Conservation (phyloP, 1,139 yeast genomes). For the Geotrichum cucujoidarum region DNA sequence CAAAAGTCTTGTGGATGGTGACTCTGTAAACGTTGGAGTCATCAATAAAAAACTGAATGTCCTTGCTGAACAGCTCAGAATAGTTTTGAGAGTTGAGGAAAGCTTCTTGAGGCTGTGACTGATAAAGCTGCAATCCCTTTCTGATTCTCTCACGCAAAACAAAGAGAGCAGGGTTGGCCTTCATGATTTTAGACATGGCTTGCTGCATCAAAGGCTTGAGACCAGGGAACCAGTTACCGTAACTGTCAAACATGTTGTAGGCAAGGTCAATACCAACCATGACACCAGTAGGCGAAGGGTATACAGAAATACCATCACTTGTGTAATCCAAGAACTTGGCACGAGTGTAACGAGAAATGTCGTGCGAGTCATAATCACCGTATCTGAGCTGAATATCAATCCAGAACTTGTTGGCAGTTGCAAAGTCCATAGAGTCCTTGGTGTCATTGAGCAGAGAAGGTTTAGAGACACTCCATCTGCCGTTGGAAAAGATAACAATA, state of each 20-base stretch:
- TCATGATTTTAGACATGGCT: constrained; percentile 92
- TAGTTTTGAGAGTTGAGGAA: constrained; percentile 84
- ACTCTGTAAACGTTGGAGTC: constrained; percentile 93
- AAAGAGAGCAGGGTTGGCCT: constrained; percentile 87
- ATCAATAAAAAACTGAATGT: constrained; percentile 78
- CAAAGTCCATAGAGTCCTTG: constrained; percentile 38
- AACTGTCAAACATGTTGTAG: constrained; percentile 91
- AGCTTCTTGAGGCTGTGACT: constrained; percentile 90
- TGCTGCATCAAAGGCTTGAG: constrained; percentile 82
- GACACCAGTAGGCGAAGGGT: constrained; percentile 92
- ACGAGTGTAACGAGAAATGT: constrained; percentile 87
- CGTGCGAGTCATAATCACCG: constrained; percentile 97
- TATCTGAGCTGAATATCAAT: constrained; percentile 90
- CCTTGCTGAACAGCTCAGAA: constrained; percentile 82
- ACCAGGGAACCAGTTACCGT: constrained; percentile 97
- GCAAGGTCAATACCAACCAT: constrained; percentile 91
- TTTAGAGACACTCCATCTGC: constrained; percentile 77
- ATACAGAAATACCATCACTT: constrained; percentile 74
- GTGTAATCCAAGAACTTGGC: constrained; percentile 93
- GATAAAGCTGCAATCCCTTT: constrained; percentile 88
- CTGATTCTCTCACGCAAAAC: constrained; percentile 91
- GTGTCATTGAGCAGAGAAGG: constrained; percentile 67
- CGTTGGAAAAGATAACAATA: constrained; percentile 66
- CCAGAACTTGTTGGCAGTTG: constrained; percentile 76
- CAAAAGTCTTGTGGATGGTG: constrained; percentile 86